These are phyloP conservation scores for Leccinum barrowsii DNA, from an alignment of 768 basidiomycete species.

Conservation along the genomic window DNA sequence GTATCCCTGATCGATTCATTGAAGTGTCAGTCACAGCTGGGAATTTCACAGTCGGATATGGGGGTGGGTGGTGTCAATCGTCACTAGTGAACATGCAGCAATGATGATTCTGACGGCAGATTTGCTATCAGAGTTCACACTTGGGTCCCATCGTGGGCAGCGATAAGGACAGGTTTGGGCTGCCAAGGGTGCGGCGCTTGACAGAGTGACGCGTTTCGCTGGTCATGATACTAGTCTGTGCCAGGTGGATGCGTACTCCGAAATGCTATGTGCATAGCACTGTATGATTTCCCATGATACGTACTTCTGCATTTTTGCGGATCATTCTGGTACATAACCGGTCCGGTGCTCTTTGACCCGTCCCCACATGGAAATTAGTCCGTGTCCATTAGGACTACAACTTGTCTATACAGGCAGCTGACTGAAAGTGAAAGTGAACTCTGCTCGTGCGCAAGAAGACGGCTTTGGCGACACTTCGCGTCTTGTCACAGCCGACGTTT, in stretches of 20 bases:
- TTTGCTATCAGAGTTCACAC: neutral
- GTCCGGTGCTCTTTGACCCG: neutral
- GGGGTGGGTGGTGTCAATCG: constrained; percentile 2
- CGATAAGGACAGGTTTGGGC: neutral
- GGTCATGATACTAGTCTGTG: neutral
- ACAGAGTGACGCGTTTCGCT: neutral
- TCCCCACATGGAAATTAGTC: neutral
- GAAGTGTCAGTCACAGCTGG: constrained; percentile 3
- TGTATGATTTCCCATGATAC: neutral
- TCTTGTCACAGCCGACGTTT: constrained; percentile 7
- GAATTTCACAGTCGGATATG: constrained; percentile 3
- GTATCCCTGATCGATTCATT: neutral
- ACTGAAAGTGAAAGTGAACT: neutral
- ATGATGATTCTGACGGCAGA: constrained; percentile 1
- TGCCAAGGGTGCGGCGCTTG: neutral
- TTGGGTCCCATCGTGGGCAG: neutral
- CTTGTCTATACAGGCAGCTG: neutral
- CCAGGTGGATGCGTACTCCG: neutral
- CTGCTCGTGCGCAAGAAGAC: neutral
- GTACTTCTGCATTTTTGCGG: neutral
- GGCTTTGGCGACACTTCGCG: neutral
- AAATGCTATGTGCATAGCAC: neutral
- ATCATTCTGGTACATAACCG: neutral
- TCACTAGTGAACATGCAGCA: neutral
- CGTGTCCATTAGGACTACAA: neutral